Percentiles rank a stretch among this genome's conserved stretches.
phyloP scores from a whole-genome alignment of 345 rosid species.

The Eutrema japonicum region DNA sequence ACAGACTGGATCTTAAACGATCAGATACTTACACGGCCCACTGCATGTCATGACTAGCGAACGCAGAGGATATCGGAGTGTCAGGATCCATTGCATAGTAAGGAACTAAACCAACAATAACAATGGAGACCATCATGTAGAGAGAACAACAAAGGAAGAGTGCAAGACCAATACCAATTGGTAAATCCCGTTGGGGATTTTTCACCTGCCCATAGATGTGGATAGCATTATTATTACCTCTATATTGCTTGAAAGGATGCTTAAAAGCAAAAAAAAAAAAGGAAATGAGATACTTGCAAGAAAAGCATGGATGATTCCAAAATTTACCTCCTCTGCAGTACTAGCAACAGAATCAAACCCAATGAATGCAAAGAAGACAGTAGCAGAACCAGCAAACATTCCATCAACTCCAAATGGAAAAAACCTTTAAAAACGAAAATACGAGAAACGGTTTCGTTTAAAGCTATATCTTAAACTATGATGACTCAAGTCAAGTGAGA shows the following conservation, averaged over 20 bases:
- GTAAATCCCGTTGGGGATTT: slow-evolving; percentile 97
- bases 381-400: slow-evolving; percentile 98
- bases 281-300: slow-evolving; percentile 20
- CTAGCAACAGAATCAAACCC: slow-evolving; percentile 99
- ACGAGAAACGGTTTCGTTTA: background rate
- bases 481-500: background rate
- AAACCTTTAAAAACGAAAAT: slow-evolving; percentile 47
- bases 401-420: slow-evolving; percentile 95
- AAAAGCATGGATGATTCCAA: background rate
- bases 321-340: slow-evolving; percentile 91
- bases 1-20: background rate
- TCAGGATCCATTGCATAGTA: slow-evolving; percentile 96
- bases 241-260: background rate
- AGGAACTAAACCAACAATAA: slow-evolving; percentile 93
- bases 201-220: slow-evolving; percentile 64
- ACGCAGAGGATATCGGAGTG: slow-evolving; percentile 97
- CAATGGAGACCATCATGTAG: slow-evolving; percentile 92
- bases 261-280: background rate
- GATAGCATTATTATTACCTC: slow-evolving; percentile 14
- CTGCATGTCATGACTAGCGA: slow-evolving; percentile 84
- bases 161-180: slow-evolving; percentile 86
- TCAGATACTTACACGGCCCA: slow-evolving; percentile 90
- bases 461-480: slow-evolving; percentile 6
- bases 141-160: slow-evolving; percentile 82
- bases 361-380: slow-evolving; percentile 91